phyloP scores from a whole-genome alignment of 1,284 basidiomycete genomes.

The Trichosporon sp. region DNA sequence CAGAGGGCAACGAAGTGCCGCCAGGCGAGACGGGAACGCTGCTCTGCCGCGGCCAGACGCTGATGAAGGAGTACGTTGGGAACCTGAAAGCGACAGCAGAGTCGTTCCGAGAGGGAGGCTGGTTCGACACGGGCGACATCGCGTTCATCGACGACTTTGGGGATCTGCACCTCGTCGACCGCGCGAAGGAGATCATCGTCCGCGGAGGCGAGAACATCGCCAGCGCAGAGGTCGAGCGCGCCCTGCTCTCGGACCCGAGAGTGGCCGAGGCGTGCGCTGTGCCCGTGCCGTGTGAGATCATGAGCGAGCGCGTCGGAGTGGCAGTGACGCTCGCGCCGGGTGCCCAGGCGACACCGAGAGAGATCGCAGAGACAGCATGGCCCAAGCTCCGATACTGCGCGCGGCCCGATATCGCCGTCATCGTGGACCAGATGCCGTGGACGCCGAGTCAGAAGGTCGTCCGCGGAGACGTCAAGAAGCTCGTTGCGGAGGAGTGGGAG shows the following conservation, averaged over 20 bases:
- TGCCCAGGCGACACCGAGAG: background rate
- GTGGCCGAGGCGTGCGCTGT: constrained; percentile 34
- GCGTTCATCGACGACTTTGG: constrained; percentile 32
- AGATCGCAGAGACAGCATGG: background rate
- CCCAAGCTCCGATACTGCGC: constrained; percentile 12
- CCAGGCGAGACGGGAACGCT: constrained; percentile 27
- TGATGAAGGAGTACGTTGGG: constrained; percentile 42
- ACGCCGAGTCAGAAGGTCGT: constrained; percentile 38
- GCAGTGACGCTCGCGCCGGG: constrained; percentile 27
- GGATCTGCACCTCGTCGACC: constrained; percentile 37
- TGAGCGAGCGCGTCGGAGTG: constrained; percentile 38
- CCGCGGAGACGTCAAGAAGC: constrained; percentile 29
- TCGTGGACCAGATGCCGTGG: constrained; percentile 7
- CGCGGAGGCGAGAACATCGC: constrained; percentile 42
- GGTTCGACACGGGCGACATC: constrained; percentile 42
- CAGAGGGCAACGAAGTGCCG: constrained; percentile 21
- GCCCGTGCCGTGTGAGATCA: constrained; percentile 27
- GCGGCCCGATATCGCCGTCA: constrained; percentile 7
- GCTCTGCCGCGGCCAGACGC: constrained; percentile 34
- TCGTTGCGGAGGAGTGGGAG: background rate
- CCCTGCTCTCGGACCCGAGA: constrained; percentile 26
- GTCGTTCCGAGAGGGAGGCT: constrained; percentile 34
- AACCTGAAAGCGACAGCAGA: constrained; percentile 33
- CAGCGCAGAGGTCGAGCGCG: constrained; percentile 38
- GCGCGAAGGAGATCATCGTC: constrained; percentile 33